Evolutionary conservation across 768 basidiomycete species (phyloP), one percentile per base, ranked within the genome.

Genomic region (Rhizopogon sp.): DNA sequence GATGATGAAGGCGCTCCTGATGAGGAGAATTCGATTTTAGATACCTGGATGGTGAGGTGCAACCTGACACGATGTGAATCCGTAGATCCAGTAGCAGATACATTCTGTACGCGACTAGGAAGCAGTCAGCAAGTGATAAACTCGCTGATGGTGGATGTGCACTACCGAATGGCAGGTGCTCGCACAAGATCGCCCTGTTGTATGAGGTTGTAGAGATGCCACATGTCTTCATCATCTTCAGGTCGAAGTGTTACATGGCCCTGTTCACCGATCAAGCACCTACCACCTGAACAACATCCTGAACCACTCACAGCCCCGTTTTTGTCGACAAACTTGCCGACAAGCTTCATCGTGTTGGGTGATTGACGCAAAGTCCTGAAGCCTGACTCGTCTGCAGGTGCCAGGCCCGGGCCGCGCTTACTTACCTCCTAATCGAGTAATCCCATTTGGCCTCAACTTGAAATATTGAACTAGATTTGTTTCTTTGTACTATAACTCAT

Each of bases 211-310:
- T 98, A 99, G 29, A 98, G 78, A 78, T 99, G 97, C 95, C 96
- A 99, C 89, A 99, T 97, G 70, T 99, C 97, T 72, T 99, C 97
- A 64, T 98, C 93, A 62, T 98, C 95, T 69, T 99, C 94, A 5
- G 96, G 95, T 46, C 92, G 84, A 43, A 98, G 77, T n/a, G 85
- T 92, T 58, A 97, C 90, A 80, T 94, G 83, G 16, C 96, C 96
- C 93, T 95, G 64, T 47, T 58, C 51, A 42, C 70, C 64, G 62
- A 68, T 70, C 6, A 8, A 31, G 50, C 5, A 28, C 37, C 41
- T 40, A 20, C 7, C 37, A n/a, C 22, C 9, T n/a, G 35, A 25
- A 49, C n/a, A 13, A 31, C 33, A 35, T 25, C n/a, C 9, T 37
- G 47, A 17, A 52, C 40, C 25, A 71, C 86, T 62, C 68, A 93